Base-by-base conservation (phyloP, 2,329 filamentous ascomycete genomes). In the Cytospora paraplurivora region DNA sequence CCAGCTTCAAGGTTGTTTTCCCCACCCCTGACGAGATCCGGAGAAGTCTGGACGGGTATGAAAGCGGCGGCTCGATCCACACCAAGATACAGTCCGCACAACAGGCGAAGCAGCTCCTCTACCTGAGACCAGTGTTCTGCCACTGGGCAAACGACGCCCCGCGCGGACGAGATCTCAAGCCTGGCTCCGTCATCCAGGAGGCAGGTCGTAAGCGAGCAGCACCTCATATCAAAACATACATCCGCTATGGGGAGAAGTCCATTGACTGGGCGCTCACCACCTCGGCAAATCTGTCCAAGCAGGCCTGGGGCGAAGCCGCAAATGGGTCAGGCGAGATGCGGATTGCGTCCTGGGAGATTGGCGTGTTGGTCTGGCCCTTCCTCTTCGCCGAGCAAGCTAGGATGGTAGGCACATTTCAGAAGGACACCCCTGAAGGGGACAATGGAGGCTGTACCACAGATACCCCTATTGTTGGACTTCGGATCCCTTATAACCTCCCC, bases 151-250 rank as follows among this genome's bases (percentile, higher is more conserved):
- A 89, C 49, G 86, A 90, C 66, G 74, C 75, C 11, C 65, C 71
- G 0, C 58, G 69, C 13, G 81, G 79, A 17, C 69, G 67, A 35
- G 60, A 75, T 15, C 7, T 60, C 21, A 19, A 64, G 6, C 65
- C 71, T 17, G 65, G 68, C 15, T 61, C 64, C 0, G 33, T 50
- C 1, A 57, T 73, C 1, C 72, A 71, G 7, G 80, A 89, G 65
- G 84, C 85, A 10, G 87, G 88, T 1, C 81, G 90, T 60, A 80
- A 85, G 55, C 81, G 86, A 35, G 92, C 92, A 19, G 91, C 92
- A 0, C 93, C 93, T 0, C 93, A 97, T 69, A 90, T 96, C 72
- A 97, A 97, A 74, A 96, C 92, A 0, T 97, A 95, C 71, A 87
- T 93, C 52, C 85, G 90, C 5, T 93, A 82, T 68, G 76, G 78